Base-by-base conservation (phyloP, 345 rosid species). In the Eutrema japonicum region DNA sequence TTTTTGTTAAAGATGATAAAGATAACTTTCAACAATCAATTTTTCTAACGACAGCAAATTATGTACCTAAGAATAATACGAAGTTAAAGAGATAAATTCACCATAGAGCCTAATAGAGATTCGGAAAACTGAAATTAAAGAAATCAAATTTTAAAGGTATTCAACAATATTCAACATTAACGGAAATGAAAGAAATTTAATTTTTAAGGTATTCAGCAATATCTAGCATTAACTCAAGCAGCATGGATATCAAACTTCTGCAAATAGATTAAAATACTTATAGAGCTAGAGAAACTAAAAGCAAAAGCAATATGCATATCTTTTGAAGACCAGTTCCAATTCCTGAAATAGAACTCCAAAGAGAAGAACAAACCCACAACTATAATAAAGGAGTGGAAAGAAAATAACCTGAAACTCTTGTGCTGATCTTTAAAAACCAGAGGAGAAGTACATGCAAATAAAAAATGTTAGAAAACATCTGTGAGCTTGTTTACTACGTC, bases 401-500 rank as follows among this genome's bases (percentile, higher is more conserved):
- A 53, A 53, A 51, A 32, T 13, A 53, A 52, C 58, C 37, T 30
- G 18, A 30, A 30, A 52, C 36, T 52, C 14, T 10, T 52, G 37
- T 7, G 10, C 1, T 29, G 37, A 53, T 12, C 58, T 53, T 53
- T 7, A 10, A 53, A 30, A 30, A 16, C 18, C 58, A 1, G 5
- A 30, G 58, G 38, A 30, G 58, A 53, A 53, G 22, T 53, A 53
- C 58, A 30, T 53, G 58, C 58, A 53, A 32, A 53, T 38, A 53
- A 53, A 53, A 38, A 53, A 30, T 30, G 18, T 32, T 54, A 52
- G 57, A 52, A 8, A 4, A 52, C 36, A 52, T 52, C n/a, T 0
- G 36, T 10, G 10, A 33, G 12, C 4, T 38, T 38, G 13, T 3
- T 40, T 10, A 40, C 36, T 33, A 33, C 36, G 4, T 33, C 11